Evolutionary conservation across 129 eudicot genomes (phyloP), one percentile per base, ranked within the genome.

Genomic region (Dittrichia graveolens): DNA sequence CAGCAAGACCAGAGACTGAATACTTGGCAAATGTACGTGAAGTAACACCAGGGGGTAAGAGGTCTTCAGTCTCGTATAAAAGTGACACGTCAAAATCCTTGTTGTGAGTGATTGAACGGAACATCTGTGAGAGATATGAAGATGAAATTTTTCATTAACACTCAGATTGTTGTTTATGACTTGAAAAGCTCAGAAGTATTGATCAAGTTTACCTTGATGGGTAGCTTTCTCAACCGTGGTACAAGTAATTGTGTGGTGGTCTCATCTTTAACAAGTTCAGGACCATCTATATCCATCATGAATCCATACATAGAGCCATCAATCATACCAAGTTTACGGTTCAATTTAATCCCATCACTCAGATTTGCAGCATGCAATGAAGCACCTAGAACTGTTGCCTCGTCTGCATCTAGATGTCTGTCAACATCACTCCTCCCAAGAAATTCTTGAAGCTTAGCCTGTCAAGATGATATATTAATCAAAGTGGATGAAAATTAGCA

Each of bases 271-370:
- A 73, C 52, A 77, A 95, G 96, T 81, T 80, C 96, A 58, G 87
- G 85, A 76, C 99, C 97, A 67, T 91, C 81, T 76, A 95, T 66
- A 78, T 86, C 87, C 62, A 91, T 81, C 77, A 85, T 79, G 79
- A 80, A 88, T 16, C 97, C 99, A 44, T 86, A 95, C 74, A 83
- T 86, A 52, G 99, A 87, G 75, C 99, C 99, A 72, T 95, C 99
- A 70, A 91, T 64, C 91, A 95, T 91, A 73, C 99, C 99, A 41
- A 95, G 90, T 73, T 95, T 95, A 78, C 99, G 96, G 60, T 95
- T 95, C 75, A 95, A 72, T 81, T 95, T 95, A 49, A 95, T 95
- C 65, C 99, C 99, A 83, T 95, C 99, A 83, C 99, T 95, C 79
- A 95, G 58, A 80, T 95, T 95, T 55, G 99, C 99, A 65, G 99